Base-by-base conservation (phyloP, 495 filamentous ascomycete species). In the Annulohypoxylon moriforme region DNA sequence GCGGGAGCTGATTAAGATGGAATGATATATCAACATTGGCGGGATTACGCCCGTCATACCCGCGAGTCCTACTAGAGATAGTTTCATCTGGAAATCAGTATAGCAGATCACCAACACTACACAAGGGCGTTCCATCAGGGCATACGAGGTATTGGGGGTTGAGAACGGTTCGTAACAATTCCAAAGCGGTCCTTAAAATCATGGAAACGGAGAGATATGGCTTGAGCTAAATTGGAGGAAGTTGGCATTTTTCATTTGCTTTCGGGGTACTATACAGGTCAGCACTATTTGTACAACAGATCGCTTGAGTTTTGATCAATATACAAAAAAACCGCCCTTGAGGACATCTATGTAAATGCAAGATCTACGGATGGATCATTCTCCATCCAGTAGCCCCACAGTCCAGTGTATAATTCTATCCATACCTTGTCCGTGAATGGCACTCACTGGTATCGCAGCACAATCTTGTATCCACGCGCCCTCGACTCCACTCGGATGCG, bases 361-460 rank as follows among this genome's bases (percentile, higher is more conserved):
- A 14, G 47, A 13, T 16, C n/a, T n/a, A n/a, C n/a, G n/a, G n/a
- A n/a, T n/a, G n/a, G n/a, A 33, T 25, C 18, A 13, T 5, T 36
- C 40, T 38, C 53, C 78, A 68, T 93, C 89, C 61, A 98, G 76
- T 61, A 97, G 81, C 20, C 87, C 87, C 73, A 96, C 88, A 24
- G 92, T 91, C 82, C 93, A 86, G 65, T 91, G 90, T 10, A 93
- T 86, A 52, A 97, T 92, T 42, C 87, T 85, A 63, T 91, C 87
- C 10, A 96, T 89, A 7, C 95, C 95, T 76, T 98, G 89, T 18
- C 90, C 92, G 47, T 87, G 85, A 68, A 97, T 93, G 58, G 96
- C 96, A 77, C 94, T 95, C 61, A 99, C 89, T 2, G 96, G 96
- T 69, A 98, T 89, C 22, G 89, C 90, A 20, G 81, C 81, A 14